Percentiles rank a stretch among this genome's conserved stretches.
Evolutionary conservation across 2,329 filamentous ascomycete species (phyloP).

Genomic region (Coniella lustricola): DNA sequence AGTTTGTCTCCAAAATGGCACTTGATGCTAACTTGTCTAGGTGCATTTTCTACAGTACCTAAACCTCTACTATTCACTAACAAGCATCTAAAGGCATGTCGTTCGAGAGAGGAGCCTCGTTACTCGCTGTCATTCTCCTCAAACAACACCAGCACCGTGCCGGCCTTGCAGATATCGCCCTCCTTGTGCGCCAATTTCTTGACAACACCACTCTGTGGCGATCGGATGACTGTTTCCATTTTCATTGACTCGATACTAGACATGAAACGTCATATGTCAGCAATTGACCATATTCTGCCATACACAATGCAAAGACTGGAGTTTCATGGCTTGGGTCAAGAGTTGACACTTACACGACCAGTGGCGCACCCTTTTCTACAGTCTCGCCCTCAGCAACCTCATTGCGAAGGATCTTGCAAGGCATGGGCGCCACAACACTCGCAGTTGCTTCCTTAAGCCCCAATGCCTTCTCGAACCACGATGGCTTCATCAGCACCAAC

Average conservation of each 20-base stretch:
- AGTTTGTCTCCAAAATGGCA: too few relatives aligned
- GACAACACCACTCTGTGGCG: conserved; percentile 64
- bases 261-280: conserved; percentile 17
- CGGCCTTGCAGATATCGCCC: conserved; percentile 49
- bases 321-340: too few relatives aligned
- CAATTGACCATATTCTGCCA: not conserved
- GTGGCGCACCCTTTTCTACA: conserved; percentile 77
- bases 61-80: too few relatives aligned
- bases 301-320: too few relatives aligned
- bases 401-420: conserved; percentile 89
- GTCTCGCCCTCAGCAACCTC: conserved; percentile 75
- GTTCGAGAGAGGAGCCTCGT: too few relatives aligned
- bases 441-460: conserved; percentile 74
- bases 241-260: conserved; percentile 76
- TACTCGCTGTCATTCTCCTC: conserved; percentile 7
- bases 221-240: conserved; percentile 80
- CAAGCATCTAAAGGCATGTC: too few relatives aligned
- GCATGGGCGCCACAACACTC: conserved; percentile 89
- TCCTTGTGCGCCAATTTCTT: conserved; percentile 67
- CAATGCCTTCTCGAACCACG: conserved; percentile 82
- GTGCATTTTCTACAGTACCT: too few relatives aligned
- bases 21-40: too few relatives aligned
- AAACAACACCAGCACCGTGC: conserved; percentile 15
- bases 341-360: conserved; percentile 76
- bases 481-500: conserved; percentile 51